Evolutionary conservation across 129 eudicot genomes (phyloP), one percentile per base, ranked within the genome.

Genomic region (Flaveria sonorensis): DNA sequence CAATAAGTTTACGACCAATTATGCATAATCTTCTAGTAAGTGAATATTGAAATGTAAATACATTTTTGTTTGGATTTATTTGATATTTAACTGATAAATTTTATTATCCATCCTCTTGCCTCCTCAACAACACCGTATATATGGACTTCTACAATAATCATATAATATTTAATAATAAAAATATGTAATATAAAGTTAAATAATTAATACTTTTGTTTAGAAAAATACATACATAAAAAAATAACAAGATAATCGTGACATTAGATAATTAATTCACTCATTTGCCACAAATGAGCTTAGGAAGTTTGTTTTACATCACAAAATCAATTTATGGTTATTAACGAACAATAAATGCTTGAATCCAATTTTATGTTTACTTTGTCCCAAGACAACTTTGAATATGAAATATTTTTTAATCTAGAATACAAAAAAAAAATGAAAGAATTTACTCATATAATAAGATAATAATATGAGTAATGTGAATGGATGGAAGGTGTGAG

Each of bases 401-500:
- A 24, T 9, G 43, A 24, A 56, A 55, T 15, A 2, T 18, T 16
- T 56, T n/a, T 30, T 47, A 39, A 59, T 28, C 15, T 21, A 23
- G 48, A 43, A 43, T 9, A 43, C 47, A 55, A 43, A 18, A 43
- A 3, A 59, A 59, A 10, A 2, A 16, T 36, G 32, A 10, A 48
- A 48, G 1, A 15, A 28, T 70, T n/a, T 47, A 56, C 26, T 4
- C 3, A 21, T n/a, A 52, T 52, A 63, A 68, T 42, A 72, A 76
- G 77, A 85, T 55, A 52, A 77, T 72, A 42, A 66, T 18, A 50
- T 70, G 21, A 30, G 81, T 68, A 57, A 79, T 79, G 77, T 79
- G 82, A 70, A 79, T 80, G 80, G 74, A 80, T 66, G 51, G 63
- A 73, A 59, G 84, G 79, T 80, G 67, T 65, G 75, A 68, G 80